These are phyloP conservation scores for Monosporozyma solicola DNA, from an alignment of 805 yeast genomes.

Conservation along the genomic window DNA sequence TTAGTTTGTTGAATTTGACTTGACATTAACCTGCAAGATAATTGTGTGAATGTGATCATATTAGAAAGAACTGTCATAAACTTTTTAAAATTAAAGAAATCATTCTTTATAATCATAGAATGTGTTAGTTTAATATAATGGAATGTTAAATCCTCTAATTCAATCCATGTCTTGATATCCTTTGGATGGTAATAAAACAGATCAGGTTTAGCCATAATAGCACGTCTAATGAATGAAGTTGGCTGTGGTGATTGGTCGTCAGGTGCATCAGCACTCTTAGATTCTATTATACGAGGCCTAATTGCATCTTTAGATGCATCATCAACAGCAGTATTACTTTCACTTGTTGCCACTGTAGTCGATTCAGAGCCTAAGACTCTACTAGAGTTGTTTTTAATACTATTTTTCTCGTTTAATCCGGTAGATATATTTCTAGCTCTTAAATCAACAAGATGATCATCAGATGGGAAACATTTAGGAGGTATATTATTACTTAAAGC, in stretches of 20 bases:
- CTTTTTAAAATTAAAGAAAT: constrained; percentile 43
- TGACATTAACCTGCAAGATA: constrained; percentile 46
- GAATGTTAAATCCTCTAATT: constrained; percentile 39
- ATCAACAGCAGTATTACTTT: not conserved
- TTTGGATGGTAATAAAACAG: constrained; percentile 50
- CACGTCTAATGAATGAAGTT: constrained; percentile 12
- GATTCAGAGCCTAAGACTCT: not conserved
- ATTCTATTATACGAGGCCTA: not conserved
- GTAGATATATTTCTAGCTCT: constrained; percentile 23
- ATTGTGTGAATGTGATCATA: constrained; percentile 43
- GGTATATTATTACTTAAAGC: not conserved
- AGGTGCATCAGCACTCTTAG: not conserved
- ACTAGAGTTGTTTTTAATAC: not conserved
- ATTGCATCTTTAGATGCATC: not conserved
- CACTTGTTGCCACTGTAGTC: not conserved
- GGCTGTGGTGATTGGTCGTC: not conserved
- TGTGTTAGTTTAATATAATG: constrained; percentile 40
- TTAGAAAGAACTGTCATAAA: constrained; percentile 48
- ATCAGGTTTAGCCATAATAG: constrained; percentile 28
- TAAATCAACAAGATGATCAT: constrained; percentile 24
- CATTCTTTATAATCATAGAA: constrained; percentile 43
- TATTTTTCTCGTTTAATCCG: not conserved
- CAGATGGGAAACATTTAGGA: constrained; percentile 19
- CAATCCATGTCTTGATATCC: constrained; percentile 56
- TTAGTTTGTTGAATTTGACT: constrained; percentile 41